These are phyloP conservation scores for Neoboletus subvelutipes DNA, from an alignment of 768 basidiomycete genomes.

Conservation along the genomic window DNA sequence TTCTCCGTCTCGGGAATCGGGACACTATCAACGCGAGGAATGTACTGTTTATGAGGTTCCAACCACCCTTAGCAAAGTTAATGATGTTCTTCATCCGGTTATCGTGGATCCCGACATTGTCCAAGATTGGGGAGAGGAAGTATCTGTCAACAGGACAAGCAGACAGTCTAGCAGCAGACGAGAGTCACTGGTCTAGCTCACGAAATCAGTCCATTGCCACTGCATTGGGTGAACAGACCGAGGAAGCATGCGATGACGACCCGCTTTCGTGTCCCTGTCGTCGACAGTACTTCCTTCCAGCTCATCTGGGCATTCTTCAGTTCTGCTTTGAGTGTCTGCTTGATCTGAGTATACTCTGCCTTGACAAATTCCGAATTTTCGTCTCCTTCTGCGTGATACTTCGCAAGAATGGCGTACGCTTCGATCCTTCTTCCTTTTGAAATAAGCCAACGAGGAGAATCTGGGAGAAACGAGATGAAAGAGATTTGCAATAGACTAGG, in stretches of 20 bases:
- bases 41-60: slow-evolving; percentile 6
- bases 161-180: accelerated
- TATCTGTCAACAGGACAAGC: not conserved
- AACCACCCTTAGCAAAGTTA: slow-evolving; percentile 4
- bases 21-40: not conserved
- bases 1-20: slow-evolving; percentile 7
- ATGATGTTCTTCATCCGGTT: slow-evolving; percentile 16
- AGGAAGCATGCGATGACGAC: slow-evolving; percentile 12
- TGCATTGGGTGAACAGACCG: slow-evolving; percentile 9
- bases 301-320: not conserved
- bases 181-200: not conserved
- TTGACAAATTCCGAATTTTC: slow-evolving; percentile 49
- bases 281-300: not conserved
- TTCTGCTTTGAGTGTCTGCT: slow-evolving; percentile 45
- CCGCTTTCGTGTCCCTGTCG: slow-evolving; percentile 18
- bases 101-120: slow-evolving; percentile 16
- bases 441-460: slow-evolving; percentile 64
- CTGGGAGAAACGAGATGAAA: slow-evolving; percentile 59
- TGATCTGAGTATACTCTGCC: slow-evolving; percentile 57
- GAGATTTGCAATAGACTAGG: slow-evolving; percentile 52
- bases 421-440: slow-evolving; percentile 52
- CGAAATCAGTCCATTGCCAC: slow-evolving; percentile 11
- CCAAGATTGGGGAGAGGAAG: slow-evolving; percentile 13
- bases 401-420: slow-evolving; percentile 46
- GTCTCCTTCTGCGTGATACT: slow-evolving; percentile 64